phyloP scores from a whole-genome alignment of 352 stramenopile genomes.

The Blastocystis sp. region DNA sequence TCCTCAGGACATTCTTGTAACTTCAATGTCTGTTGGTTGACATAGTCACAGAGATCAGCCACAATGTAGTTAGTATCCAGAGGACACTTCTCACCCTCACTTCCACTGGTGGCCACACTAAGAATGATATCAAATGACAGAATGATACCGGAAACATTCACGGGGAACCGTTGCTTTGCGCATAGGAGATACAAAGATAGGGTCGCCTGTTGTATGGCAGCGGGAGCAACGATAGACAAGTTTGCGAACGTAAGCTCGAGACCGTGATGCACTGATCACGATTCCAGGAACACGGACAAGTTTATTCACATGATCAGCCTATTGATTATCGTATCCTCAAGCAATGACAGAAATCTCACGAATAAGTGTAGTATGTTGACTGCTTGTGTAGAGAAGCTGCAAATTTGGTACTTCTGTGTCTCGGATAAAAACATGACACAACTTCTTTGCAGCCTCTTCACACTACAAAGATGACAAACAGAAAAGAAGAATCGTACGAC shows the following conservation, averaged over 20 bases:
- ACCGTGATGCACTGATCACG: constrained; percentile 84
- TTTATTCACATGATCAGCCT: constrained; percentile 65
- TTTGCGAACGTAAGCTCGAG: constrained; percentile 82
- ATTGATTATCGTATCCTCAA: neutral
- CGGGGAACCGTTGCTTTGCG: constrained; percentile 61
- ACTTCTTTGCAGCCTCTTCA: neutral
- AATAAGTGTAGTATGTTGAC: neutral
- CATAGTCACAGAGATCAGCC: constrained; percentile 84
- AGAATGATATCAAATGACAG: neutral
- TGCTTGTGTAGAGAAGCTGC: constrained; percentile 26
- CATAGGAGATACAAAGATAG: constrained; percentile 60
- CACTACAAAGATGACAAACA: neutral
- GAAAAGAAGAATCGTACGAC: neutral
- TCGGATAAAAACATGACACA: neutral
- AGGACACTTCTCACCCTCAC: constrained; percentile 68
- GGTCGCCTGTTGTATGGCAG: constrained; percentile 63
- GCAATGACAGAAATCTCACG: constrained; percentile 32
- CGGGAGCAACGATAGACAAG: constrained; percentile 80
- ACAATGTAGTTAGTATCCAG: constrained; percentile 85
- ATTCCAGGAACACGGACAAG: constrained; percentile 79
- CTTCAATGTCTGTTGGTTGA: constrained; percentile 96
- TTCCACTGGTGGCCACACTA: neutral
- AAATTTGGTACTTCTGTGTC: neutral
- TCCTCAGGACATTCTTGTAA: constrained; percentile 85
- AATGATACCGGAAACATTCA: constrained; percentile 2